Evolutionary conservation across 768 basidiomycete species (phyloP), one percentile per base, ranked within the genome.

Genomic region (Megacollybia marginata): DNA sequence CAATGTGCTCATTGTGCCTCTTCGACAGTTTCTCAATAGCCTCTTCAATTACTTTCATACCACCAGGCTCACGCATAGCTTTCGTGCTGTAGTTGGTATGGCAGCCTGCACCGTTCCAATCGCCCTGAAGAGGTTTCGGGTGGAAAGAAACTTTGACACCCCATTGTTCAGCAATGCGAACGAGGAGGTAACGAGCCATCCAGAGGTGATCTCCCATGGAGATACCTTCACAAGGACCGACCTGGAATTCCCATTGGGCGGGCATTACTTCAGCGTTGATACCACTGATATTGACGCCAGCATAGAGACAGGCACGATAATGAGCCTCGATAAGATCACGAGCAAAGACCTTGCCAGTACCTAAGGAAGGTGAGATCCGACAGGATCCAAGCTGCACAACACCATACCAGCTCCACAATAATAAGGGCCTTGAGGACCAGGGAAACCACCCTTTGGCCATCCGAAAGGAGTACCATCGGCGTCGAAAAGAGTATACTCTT

Each of bases 231-330:
- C 95, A 98, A 31, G 96, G 96, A 48, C 96, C 95, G 58, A 99
- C 92, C 70, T 99, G 96, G 88, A 95, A 99, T 74, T 99, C 96
- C 96, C 96, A 99, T 69, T 99, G 96, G 49, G 94, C 85, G 13
- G 96, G 95, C 95, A 98, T 98, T 54, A 98, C 95, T 72, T 98
- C 96, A 53, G 95, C 95, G 67, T 98, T 99, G 74, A 99, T 97
- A 64, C 96, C 96, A 57, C 90, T 92, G 73, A 98, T 98, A 75
- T 92, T 93, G 72, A 99, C 79, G 57, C 93, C 94, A 49, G 93
- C 71, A 65, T 95, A 94, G 48, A 95, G 81, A 67, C 94, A 96
- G 51, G 91, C 90, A 55, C 93, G 91, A 74, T 98, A 98, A 74
- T 99, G 96, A 34, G 96, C 96, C 74, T 99, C 96, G 62, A 99